A percentile compares a stretch with the other conserved stretches of the same genome.
Conservation (phyloP, 768 basidiomycete species). For the Daedaleopsis sinensis region DNA sequence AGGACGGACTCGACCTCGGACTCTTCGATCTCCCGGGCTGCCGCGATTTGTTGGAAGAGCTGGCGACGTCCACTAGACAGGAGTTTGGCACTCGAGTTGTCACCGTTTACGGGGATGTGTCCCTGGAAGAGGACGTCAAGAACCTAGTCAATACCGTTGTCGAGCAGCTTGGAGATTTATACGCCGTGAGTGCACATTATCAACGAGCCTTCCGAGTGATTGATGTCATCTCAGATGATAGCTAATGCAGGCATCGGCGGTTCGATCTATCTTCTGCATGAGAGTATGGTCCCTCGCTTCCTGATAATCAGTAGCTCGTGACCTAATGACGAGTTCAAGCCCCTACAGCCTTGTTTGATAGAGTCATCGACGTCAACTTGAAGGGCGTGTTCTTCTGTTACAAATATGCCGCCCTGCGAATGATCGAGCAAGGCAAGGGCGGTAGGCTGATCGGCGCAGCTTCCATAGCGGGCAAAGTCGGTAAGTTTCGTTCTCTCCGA, state of each 20-base stretch:
- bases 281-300: slow-evolving; percentile 4
- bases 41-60: slow-evolving; percentile 10
- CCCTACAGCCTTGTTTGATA: slow-evolving; percentile 25
- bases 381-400: slow-evolving; percentile 45
- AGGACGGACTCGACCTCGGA: slow-evolving; percentile 27
- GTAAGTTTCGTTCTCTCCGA: slow-evolving; percentile 3
- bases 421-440: slow-evolving; percentile 44
- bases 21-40: slow-evolving; percentile 27
- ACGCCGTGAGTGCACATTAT: slow-evolving; percentile 42
- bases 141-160: slow-evolving; percentile 37
- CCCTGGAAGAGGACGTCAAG: slow-evolving; percentile 43
- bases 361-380: slow-evolving; percentile 40
- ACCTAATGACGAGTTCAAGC: slow-evolving; percentile 26
- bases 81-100: slow-evolving; percentile 25
- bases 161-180: slow-evolving; percentile 43
- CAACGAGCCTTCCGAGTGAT: background rate
- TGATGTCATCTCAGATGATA: slow-evolving; percentile 25
- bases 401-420: slow-evolving; percentile 42
- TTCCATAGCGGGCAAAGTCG: slow-evolving; percentile 28
- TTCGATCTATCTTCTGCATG: slow-evolving; percentile 16
- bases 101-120: slow-evolving; percentile 43
- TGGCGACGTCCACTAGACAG: slow-evolving; percentile 18
- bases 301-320: slow-evolving; percentile 17
- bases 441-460: slow-evolving; percentile 43
- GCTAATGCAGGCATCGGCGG: slow-evolving; percentile 33